Evolutionary conservation across 257 asterid species (phyloP), one percentile per base, ranked within the genome.

Genomic region (Scutellaria baicalensis): DNA sequence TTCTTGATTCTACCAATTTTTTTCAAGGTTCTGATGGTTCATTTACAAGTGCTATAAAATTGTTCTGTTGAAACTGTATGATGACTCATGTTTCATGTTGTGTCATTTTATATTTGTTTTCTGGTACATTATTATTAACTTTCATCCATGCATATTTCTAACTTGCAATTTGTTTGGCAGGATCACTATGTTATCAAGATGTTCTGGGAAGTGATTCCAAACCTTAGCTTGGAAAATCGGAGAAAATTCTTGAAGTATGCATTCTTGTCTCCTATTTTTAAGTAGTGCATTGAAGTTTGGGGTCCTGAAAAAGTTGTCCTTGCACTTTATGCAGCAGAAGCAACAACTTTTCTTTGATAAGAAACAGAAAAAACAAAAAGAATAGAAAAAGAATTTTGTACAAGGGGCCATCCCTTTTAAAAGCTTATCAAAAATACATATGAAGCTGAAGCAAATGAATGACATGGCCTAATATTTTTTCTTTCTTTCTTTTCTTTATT

Each of bases 181-280:
- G 96, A 87, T 63, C 99, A 94, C 79, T 91, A 94, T 78, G 95
- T 86, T 47, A 83, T 91, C 9, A 78, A 84, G 78, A 89, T 88
- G 92, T 91, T 94, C 81, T 94, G 99, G 99, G 96, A 88, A 78
- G 96, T 94, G 51, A 78, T 94, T 67, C 76, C 88, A 78, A 79
- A 80, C 85, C 73, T 91, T 57, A 82, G 90, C 78, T 75, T 94
- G 92, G 86, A 78, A 66, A 78, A 91, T 76, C 97, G 83, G 84
- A 81, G 97, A 75, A 94, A 85, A 62, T 73, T 91, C 74, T 71
- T 94, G 89, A 94, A 94, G 99, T 94, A 85, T 75, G 97, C 66
- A 14, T 27, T 48, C 8, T 73, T 70, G 48, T 72, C 60, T 55
- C 43, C 21, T 52, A 59, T 42, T 74, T 63, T 56, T 16, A 17